Evolutionary conservation across 179 eudicot genomes (phyloP).

Genomic region (Spergularia azorica): DNA sequence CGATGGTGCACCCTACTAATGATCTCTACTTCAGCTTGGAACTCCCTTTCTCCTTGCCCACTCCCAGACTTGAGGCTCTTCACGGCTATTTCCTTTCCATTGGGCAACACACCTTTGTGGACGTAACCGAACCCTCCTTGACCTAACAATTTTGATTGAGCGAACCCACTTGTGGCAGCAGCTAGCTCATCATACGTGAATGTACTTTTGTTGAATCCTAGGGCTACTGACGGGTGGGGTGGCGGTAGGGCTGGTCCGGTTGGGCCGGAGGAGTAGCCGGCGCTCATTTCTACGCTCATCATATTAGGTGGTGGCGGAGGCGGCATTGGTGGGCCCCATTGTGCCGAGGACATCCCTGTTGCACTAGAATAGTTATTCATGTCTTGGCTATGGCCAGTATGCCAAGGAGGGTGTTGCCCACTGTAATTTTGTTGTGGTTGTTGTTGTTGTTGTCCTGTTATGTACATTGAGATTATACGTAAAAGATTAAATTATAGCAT

Average conservation of each 20-base stretch:
- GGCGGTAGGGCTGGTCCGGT: slow-evolving; percentile 38
- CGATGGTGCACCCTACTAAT: slow-evolving; percentile 73
- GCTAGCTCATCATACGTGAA: slow-evolving; percentile 58
- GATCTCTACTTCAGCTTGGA: slow-evolving; percentile 68
- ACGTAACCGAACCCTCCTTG: slow-evolving; percentile 78
- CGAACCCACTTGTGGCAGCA: slow-evolving; percentile 53
- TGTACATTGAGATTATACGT: no score
- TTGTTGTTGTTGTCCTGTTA: slow-evolving; percentile 14
- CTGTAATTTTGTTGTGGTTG: slow-evolving; percentile 23
- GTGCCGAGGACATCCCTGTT: slow-evolving; percentile 30
- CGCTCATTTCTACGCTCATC: slow-evolving; percentile 36
- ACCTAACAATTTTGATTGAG: slow-evolving; percentile 44
- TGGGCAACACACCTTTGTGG: slow-evolving; percentile 61
- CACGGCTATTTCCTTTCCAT: slow-evolving; percentile 65
- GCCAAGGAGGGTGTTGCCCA: slow-evolving; percentile 34
- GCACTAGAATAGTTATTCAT: slow-evolving; percentile 24
- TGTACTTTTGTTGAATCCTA: slow-evolving; percentile 51
- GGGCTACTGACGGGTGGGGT: slow-evolving; percentile 48
- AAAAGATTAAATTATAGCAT: no score
- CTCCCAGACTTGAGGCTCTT: slow-evolving; percentile 63
- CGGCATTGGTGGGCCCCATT: slow-evolving; percentile 34
- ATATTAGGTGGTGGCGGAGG: slow-evolving; percentile 56
- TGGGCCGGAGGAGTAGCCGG: slow-evolving; percentile 36
- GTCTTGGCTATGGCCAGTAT: slow-evolving; percentile 18
- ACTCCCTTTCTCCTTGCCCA: slow-evolving; percentile 72